phyloP scores from a whole-genome alignment of 1,139 yeast genomes.

The Saccharomycopsis hybrid region DNA sequence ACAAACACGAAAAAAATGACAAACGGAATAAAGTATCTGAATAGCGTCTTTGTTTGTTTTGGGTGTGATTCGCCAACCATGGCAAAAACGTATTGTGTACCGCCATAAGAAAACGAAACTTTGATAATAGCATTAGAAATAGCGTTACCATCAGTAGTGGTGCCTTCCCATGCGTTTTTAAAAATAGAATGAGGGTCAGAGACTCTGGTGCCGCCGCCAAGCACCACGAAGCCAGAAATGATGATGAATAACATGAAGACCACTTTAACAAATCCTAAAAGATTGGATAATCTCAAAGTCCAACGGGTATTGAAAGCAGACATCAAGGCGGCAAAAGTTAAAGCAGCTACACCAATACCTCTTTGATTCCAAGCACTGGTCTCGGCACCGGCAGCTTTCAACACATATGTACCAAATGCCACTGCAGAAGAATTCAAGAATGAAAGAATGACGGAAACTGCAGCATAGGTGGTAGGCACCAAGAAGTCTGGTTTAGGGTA shows the following conservation, averaged over 20 bases:
- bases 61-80: slow-evolving; percentile 33
- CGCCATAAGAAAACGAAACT: slow-evolving; percentile 39
- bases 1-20: slow-evolving; percentile 30
- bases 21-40: slow-evolving; percentile 34
- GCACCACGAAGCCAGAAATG: slow-evolving; percentile 35
- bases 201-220: slow-evolving; percentile 36
- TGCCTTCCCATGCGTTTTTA: slow-evolving; percentile 36
- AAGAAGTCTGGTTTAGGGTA: slow-evolving; percentile 36
- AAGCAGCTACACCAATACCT: slow-evolving; percentile 37
- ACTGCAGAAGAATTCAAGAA: slow-evolving; percentile 38
- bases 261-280: slow-evolving; percentile 37
- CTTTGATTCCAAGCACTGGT: slow-evolving; percentile 37
- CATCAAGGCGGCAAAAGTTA: slow-evolving; percentile 31
- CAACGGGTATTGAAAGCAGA: slow-evolving; percentile 31
- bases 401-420: slow-evolving; percentile 37
- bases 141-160: slow-evolving; percentile 37
- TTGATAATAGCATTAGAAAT: slow-evolving; percentile 39
- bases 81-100: slow-evolving; percentile 35
- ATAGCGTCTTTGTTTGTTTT: slow-evolving; percentile 29
- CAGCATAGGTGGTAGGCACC: slow-evolving; percentile 39
- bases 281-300: slow-evolving; percentile 32
- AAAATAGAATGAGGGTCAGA: slow-evolving; percentile 33
- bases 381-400: slow-evolving; percentile 34
- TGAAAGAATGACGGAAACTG: slow-evolving; percentile 35
- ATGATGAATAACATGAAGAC: slow-evolving; percentile 34